Percentiles rank a stretch among this genome's conserved stretches.
These are phyloP conservation scores for Aspergillus terreus DNA, from an alignment of 2,329 filamentous ascomycete species.

Conservation along the genomic window DNA sequence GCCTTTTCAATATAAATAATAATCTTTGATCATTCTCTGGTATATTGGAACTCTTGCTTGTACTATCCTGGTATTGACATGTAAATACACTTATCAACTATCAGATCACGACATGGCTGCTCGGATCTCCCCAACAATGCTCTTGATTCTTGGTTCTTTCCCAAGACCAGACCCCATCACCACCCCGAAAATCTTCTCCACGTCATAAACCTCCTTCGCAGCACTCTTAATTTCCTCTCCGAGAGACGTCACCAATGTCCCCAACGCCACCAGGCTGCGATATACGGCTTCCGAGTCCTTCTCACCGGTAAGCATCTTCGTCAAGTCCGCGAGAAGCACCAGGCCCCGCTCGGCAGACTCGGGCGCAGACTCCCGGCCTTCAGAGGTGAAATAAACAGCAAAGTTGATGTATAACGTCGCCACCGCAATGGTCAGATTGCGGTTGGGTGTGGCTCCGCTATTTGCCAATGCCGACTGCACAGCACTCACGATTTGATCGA, in stretches of 20 bases:
- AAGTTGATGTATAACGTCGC: constrained; percentile 84
- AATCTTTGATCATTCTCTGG: too few relatives aligned
- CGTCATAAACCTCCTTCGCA: constrained; percentile 55
- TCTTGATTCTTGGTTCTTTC: constrained; percentile 59
- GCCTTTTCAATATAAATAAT: too few relatives aligned
- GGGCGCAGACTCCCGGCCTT: constrained; percentile 36
- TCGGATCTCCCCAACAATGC: constrained; percentile 58
- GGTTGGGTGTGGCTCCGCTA: constrained; percentile 54
- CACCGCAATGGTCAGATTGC: constrained; percentile 77
- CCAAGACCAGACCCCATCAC: constrained; percentile 48
- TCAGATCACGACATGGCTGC: constrained; percentile 31
- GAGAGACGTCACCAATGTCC: constrained; percentile 64
- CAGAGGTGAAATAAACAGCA: constrained; percentile 63
- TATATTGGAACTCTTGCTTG: too few relatives aligned
- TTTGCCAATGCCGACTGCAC: constrained; percentile 61
- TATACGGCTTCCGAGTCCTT: constrained; percentile 80
- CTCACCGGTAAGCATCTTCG: constrained; percentile 60
- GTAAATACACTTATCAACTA: too few relatives aligned
- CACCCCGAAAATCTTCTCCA: constrained; percentile 45
- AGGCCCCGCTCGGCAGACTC: constrained; percentile 47
- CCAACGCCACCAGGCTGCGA: constrained; percentile 74
- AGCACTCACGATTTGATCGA: constrained; percentile 59
- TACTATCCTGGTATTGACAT: too few relatives aligned
- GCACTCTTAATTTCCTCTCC: constrained; percentile 58
- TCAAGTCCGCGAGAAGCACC: constrained; percentile 59